A percentile compares a stretch with the other conserved stretches of the same genome.
Conservation (phyloP, 148 eudicot species). For the Amaranthus palmeri region DNA sequence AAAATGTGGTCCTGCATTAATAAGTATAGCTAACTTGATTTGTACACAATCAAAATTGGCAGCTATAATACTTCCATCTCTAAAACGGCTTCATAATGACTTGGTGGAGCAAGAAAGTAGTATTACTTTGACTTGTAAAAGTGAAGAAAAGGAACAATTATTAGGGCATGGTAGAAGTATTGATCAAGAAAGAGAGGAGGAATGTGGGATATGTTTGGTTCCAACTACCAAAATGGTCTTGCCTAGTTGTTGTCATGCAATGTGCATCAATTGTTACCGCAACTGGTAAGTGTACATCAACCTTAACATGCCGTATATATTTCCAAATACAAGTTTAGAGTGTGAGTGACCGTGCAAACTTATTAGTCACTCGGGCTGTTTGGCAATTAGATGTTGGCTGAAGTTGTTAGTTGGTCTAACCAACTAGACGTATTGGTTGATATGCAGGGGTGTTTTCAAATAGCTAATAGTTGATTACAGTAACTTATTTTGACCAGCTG, state of each 20-base stretch:
- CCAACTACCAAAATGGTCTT: constrained; percentile 70
- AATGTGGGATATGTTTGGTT: constrained; percentile 83
- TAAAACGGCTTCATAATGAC: constrained; percentile 57
- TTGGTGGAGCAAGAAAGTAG: constrained; percentile 40
- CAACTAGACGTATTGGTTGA: too few species aligned
- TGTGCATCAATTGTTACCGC: constrained; percentile 83
- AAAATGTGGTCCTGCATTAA: neutral
- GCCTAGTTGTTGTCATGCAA: constrained; percentile 79
- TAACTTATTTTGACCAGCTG: too few species aligned
- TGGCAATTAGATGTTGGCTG: too few species aligned
- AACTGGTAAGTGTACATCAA: constrained; percentile 42
- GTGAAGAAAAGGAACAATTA: constrained; percentile 26
- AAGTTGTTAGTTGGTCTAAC: too few species aligned
- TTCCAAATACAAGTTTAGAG: too few species aligned
- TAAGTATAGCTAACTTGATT: neutral
- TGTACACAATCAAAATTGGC: constrained; percentile 17
- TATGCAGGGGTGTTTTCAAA: too few species aligned
- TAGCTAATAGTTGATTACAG: too few species aligned
- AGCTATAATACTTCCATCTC: constrained; percentile 78
- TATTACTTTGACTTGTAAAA: constrained; percentile 13
- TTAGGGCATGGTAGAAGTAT: constrained; percentile 22
- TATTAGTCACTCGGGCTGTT: neutral
- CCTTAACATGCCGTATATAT: neutral
- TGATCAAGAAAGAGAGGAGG: constrained; percentile 70
- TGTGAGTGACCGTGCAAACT: neutral